Percentiles rank a stretch among this genome's conserved stretches.
Conservation (phyloP, 352 stramenopile genomes). For the Globisporangium splendens region DNA sequence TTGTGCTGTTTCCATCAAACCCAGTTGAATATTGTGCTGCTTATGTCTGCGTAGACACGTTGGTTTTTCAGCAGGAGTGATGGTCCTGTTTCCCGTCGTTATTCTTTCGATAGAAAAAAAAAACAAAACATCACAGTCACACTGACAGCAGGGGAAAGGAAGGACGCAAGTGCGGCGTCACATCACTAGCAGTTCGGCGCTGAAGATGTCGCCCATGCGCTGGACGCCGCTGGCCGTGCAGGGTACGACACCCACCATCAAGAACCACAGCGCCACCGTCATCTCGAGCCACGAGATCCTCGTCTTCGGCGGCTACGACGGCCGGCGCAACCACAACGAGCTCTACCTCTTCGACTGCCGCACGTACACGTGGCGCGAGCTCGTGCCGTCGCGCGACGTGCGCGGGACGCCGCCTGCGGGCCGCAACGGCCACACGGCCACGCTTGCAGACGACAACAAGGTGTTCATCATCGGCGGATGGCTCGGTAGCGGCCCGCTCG, state of each 20-base stretch:
- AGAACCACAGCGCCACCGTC: constrained; percentile 83
- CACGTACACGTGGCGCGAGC: constrained; percentile 61
- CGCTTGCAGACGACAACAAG: constrained; percentile 74
- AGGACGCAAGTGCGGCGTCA: too few relatives aligned
- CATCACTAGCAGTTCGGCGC: too few relatives aligned
- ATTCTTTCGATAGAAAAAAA: too few relatives aligned
- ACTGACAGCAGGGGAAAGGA: too few relatives aligned
- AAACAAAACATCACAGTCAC: too few relatives aligned
- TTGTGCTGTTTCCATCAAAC: too few relatives aligned
- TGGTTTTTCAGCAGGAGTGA: too few relatives aligned
- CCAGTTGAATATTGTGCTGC: too few relatives aligned
- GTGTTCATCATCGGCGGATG: constrained; percentile 95
- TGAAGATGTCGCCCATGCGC: constrained; percentile 39
- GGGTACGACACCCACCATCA: constrained; percentile 62
- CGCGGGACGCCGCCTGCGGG: constrained; percentile 65
- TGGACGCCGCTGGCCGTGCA: constrained; percentile 52
- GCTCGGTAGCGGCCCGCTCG: constrained; percentile 90
- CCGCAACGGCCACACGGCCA: constrained; percentile 95
- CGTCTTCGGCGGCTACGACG: constrained; percentile 95
- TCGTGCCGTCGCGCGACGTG: constrained; percentile 30
- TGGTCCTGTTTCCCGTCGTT: too few relatives aligned
- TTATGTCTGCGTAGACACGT: too few relatives aligned
- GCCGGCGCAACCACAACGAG: constrained; percentile 92
- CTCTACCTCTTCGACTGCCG: constrained; percentile 89
- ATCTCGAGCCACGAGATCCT: constrained; percentile 56